Percentiles rank a stretch among this genome's conserved stretches.
These are phyloP conservation scores for Pseudognaphalium luteoalbum DNA, from an alignment of 129 eudicot species.

Conservation along the genomic window DNA sequence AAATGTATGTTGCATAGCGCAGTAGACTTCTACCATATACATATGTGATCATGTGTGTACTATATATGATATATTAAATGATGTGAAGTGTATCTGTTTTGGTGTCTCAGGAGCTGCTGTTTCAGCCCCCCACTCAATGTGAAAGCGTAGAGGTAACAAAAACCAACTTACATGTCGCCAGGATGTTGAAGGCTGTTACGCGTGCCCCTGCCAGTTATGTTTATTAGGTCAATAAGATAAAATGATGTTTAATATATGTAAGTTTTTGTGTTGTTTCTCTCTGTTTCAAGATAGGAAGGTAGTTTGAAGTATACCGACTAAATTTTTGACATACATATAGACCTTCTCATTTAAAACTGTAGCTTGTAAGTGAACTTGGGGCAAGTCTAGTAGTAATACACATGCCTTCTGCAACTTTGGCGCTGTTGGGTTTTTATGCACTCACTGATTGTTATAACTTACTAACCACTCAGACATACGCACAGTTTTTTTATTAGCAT, in stretches of 20 bases:
- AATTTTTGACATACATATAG: slow-evolving; percentile 1
- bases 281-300: not conserved
- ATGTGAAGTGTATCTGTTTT: not conserved
- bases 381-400: not conserved
- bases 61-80: not conserved
- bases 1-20: too few relatives aligned
- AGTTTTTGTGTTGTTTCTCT: not conserved
- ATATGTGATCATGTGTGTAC: not conserved
- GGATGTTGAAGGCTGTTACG: not conserved
- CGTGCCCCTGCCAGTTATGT: not conserved
- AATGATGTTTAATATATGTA: not conserved
- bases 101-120: slow-evolving; percentile 26
- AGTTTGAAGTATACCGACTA: slow-evolving; percentile 7
- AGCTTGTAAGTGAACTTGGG: not conserved
- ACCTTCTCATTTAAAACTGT: not conserved
- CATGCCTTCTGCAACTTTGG: not conserved
- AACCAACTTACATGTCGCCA: slow-evolving; percentile 6
- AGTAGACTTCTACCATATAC: not conserved
- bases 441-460: too few relatives aligned
- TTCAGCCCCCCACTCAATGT: slow-evolving; percentile 16
- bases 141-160: slow-evolving; percentile 12
- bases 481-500: not conserved
- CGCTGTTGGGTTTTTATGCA: too few relatives aligned
- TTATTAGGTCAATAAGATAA: not conserved
- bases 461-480: too few relatives aligned